Percentiles rank a stretch among this genome's conserved stretches.
phyloP scores from a whole-genome alignment of 257 asterid species.

The Solanum bukasovii region DNA sequence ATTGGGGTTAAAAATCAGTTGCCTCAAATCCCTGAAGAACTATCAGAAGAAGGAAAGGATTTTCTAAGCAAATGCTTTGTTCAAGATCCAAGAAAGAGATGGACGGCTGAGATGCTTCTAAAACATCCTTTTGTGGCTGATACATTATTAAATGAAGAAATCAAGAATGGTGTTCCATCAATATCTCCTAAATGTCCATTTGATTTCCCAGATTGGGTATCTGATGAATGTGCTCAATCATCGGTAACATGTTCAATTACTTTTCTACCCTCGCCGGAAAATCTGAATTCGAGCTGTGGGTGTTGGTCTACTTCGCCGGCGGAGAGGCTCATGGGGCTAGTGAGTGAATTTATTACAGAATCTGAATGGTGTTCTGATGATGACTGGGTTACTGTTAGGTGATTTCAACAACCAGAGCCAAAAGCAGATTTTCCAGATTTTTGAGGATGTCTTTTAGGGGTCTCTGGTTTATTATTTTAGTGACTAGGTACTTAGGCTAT shows the following conservation, averaged over 20 bases:
- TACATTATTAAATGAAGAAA: background rate
- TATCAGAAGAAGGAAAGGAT: slow-evolving; percentile 62
- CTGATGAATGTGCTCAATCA: slow-evolving; percentile 8
- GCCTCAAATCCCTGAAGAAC: slow-evolving; percentile 42
- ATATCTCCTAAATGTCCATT: slow-evolving; percentile 65
- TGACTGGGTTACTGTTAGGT: slow-evolving; percentile 62
- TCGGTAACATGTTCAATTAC: slow-evolving; percentile 25
- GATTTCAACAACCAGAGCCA: slow-evolving; percentile 6
- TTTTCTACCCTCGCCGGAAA: slow-evolving; percentile 21
- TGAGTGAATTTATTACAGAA: slow-evolving; percentile 4
- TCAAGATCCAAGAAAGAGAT: slow-evolving; percentile 51
- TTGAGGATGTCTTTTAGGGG: slow-evolving; percentile 6
- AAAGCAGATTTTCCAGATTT: slow-evolving; percentile 5
- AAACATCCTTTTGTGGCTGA: slow-evolving; percentile 51
- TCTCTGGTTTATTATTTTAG: background rate
- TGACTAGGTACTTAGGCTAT: background rate
- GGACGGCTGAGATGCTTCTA: slow-evolving; percentile 96
- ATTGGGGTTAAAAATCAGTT: slow-evolving; percentile 51
- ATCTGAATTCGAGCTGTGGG: slow-evolving; percentile 5
- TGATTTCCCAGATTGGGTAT: slow-evolving; percentile 57
- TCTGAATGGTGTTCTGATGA: slow-evolving; percentile 41
- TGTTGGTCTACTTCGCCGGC: slow-evolving; percentile 15
- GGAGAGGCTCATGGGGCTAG: slow-evolving; percentile 31
- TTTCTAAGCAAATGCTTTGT: slow-evolving; percentile 49
- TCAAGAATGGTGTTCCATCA: background rate